Evolutionary conservation across 306 rosid genomes (phyloP), one percentile per base, ranked within the genome.

Genomic region (Cucumis hystrix): DNA sequence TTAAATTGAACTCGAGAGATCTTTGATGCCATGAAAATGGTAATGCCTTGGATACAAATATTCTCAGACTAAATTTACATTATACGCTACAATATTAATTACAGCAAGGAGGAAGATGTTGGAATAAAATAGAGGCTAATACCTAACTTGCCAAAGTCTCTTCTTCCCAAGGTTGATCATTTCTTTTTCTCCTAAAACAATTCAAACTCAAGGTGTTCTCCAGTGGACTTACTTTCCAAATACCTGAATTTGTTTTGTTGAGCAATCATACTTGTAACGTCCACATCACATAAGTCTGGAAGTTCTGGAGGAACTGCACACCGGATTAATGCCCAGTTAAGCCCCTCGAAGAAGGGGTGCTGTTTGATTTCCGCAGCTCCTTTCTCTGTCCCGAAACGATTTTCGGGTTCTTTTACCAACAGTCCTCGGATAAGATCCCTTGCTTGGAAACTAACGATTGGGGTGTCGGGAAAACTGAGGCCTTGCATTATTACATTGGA

Each of bases 341-440:
- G 85, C 64, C 92, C 96, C 80, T 88, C 92, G n/a, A 90, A 90
- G 83, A 90, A 90, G 11, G 96, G 96, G 61, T 90, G 96, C 77
- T 88, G 92, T 77, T 90, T 90, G 69, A 90, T 88, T 80, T 90
- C 96, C 0, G 92, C 96, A 12, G 96, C 89, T 5, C 96, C 96
- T 86, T 88, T 88, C 83, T 82, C 82, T 1, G 92, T 73, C 79
- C 96, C 92, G 51, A 90, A 88, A 23, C 96, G 96, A 47, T 81
- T 82, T 69, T 90, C 92, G 0, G 96, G 92, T 61, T 88, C 92
- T 78, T 90, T 90, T 39, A 88, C 86, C 78, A 90, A 78, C 87
- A 90, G 82, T 76, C 92, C 92, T 76, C 87, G 79, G 47, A 90
- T 88, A 52, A 90, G 96, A 81, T 90, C 96, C 86, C 90, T 86